Conservation (phyloP, 305 asterid genomes). For the Fraxinus velutina region DNA sequence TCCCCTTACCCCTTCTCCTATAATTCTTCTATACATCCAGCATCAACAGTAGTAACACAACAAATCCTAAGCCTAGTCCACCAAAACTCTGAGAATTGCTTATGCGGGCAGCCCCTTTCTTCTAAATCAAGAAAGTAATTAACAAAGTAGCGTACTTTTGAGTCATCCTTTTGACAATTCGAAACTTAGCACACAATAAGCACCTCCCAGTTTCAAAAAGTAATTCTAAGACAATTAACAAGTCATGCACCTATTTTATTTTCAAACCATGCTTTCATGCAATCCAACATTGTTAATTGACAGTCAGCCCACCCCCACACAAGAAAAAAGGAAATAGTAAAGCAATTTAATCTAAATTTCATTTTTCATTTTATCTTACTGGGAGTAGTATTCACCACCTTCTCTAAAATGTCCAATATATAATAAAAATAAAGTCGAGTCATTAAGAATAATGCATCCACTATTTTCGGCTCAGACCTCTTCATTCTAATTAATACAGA, state of each 20-base stretch:
- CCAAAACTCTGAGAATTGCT: neutral
- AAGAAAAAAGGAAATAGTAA: neutral
- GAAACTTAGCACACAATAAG: neutral
- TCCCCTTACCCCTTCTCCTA: neutral
- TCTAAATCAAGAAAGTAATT: neutral
- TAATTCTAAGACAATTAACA: neutral
- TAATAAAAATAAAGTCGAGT: neutral
- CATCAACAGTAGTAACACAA: neutral
- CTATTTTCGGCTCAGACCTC: neutral
- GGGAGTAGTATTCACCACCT: neutral
- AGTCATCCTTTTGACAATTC: neutral
- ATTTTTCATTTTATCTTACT: neutral
- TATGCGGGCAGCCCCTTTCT: neutral
- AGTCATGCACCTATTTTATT: neutral
- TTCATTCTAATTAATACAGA: neutral
- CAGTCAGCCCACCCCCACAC: neutral
- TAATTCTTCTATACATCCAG: neutral
- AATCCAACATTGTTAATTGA: neutral
- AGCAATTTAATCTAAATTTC: neutral
- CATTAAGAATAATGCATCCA: neutral
- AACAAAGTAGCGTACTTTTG: neutral
- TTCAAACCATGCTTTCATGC: neutral
- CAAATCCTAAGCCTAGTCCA: neutral
- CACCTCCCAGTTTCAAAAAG: neutral
- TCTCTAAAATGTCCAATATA: neutral